phyloP scores from a whole-genome alignment of 2,329 filamentous ascomycete species.

The Fusarium zealandicum region DNA sequence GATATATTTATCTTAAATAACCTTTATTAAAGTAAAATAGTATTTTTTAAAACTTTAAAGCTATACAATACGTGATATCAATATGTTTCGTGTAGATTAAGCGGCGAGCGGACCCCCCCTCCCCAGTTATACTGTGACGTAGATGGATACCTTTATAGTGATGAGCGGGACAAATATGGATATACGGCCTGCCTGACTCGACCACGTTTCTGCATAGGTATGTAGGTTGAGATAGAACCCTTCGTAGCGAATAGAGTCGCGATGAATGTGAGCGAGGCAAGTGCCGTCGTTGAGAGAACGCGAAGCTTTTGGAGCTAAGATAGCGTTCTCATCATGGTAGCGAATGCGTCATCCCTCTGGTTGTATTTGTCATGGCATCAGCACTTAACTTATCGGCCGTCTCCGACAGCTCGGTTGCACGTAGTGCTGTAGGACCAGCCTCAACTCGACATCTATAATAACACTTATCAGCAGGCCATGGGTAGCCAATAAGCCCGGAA shows the following conservation, averaged over 20 bases:
- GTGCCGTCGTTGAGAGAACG: slow-evolving; percentile 13
- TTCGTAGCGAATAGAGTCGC: slow-evolving; percentile 1
- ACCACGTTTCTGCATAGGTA: background rate
- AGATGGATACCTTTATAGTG: background rate
- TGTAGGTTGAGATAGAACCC: too few species aligned
- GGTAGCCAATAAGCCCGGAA: background rate
- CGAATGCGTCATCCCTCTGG: slow-evolving; percentile 4
- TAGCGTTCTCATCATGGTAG: slow-evolving; percentile 23
- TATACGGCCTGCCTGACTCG: slow-evolving; percentile 7
- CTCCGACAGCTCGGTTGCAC: slow-evolving; percentile 15
- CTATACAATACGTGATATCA: too few species aligned
- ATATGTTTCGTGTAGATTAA: background rate
- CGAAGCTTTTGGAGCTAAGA: slow-evolving; percentile 11
- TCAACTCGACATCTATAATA: too few species aligned
- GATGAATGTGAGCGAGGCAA: slow-evolving; percentile 2
- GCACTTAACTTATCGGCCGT: slow-evolving; percentile 11
- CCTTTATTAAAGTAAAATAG: too few species aligned
- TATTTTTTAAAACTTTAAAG: too few species aligned
- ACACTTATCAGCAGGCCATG: too few species aligned
- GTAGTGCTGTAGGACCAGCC: too few species aligned
- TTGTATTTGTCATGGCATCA: slow-evolving; percentile 4
- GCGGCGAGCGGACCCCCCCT: background rate
- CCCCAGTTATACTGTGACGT: slow-evolving; percentile 3
- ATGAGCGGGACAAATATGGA: slow-evolving; percentile 2
- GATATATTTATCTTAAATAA: too few species aligned